A percentile compares a stretch with the other conserved stretches of the same genome.
Evolutionary conservation across 2,329 filamentous ascomycete genomes (phyloP).

Genomic region (Clathrospora elynae): DNA sequence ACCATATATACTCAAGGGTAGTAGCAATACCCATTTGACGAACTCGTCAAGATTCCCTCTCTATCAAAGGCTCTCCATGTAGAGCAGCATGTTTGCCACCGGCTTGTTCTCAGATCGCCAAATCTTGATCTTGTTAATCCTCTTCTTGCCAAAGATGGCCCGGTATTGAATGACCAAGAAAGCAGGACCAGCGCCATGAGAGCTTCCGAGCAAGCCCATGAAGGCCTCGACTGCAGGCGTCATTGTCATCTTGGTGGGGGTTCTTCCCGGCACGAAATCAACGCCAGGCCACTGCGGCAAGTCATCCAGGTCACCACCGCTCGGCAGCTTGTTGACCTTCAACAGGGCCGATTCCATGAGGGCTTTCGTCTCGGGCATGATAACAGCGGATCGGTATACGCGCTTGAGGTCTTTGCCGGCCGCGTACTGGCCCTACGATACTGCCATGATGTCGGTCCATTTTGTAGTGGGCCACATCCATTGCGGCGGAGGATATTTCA

Average conservation of each 20-base stretch:
- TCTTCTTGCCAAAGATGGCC: constrained; percentile 12
- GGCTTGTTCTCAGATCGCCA: constrained; percentile 2
- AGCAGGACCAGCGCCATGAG: constrained; percentile 10
- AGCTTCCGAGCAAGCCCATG: constrained; percentile 7
- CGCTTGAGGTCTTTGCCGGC: constrained; percentile 11
- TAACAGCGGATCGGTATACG: constrained; percentile 7
- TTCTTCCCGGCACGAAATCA: constrained; percentile 7
- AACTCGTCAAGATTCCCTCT: constrained; percentile 79
- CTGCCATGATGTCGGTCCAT: constrained; percentile 11
- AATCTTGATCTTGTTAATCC: constrained; percentile 13
- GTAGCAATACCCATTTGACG: too few species aligned
- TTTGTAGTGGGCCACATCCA: constrained; percentile 12
- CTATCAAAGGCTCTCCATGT: constrained; percentile 3
- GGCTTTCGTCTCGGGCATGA: constrained; percentile 3
- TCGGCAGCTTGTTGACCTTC: constrained; percentile 5
- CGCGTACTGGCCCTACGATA: constrained; percentile 5
- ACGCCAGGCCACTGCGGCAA: constrained; percentile 8
- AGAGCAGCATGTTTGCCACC: constrained; percentile 6
- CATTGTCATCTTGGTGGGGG: constrained; percentile 4
- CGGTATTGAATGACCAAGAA: constrained; percentile 10
- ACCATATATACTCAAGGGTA: too few species aligned
- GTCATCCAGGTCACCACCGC: constrained; percentile 9
- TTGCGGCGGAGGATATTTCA: too few species aligned
- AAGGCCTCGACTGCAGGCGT: constrained; percentile 8
- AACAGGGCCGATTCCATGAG: constrained; percentile 8